Conservation (phyloP, 1,139 yeast species). For the Pichia sp. region DNA sequence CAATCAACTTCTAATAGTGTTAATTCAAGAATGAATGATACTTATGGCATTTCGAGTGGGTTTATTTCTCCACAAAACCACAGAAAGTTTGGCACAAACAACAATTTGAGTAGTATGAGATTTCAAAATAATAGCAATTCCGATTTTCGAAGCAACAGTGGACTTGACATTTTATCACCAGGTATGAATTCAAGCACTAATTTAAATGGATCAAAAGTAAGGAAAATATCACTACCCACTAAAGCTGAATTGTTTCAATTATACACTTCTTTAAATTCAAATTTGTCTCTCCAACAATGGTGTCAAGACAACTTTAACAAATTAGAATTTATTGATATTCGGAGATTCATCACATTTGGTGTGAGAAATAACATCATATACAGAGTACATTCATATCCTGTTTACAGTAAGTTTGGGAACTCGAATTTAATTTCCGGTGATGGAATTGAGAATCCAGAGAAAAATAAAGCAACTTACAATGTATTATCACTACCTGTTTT, state of each 20-base stretch:
- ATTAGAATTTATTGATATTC: slow-evolving; percentile 61
- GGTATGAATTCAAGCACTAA: too few relatives aligned
- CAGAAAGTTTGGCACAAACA: not conserved
- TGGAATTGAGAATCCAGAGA: too few relatives aligned
- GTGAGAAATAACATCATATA: slow-evolving; percentile 73
- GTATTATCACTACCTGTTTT: slow-evolving; percentile 16
- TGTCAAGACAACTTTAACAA: slow-evolving; percentile 52
- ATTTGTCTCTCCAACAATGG: slow-evolving; percentile 78
- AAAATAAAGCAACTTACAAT: slow-evolving; percentile 2
- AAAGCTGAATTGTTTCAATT: slow-evolving; percentile 62
- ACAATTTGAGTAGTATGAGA: too few relatives aligned
- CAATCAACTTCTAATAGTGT: not conserved
- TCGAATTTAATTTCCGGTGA: not conserved
- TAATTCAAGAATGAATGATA: not conserved
- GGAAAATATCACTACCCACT: slow-evolving; percentile 38
- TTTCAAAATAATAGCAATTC: not conserved
- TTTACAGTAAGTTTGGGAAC: slow-evolving; percentile 3
- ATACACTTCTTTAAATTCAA: slow-evolving; percentile 73
- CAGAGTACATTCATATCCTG: slow-evolving; percentile 56
- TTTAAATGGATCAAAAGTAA: too few relatives aligned
- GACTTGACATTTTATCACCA: too few relatives aligned
- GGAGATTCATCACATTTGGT: slow-evolving; percentile 85
- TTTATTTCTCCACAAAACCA: not conserved
- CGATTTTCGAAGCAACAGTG: too few relatives aligned
- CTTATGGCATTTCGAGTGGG: not conserved